A percentile compares a stretch with the other conserved stretches of the same genome.
Conservation (phyloP, 176 grass and related monocot genomes). For the Tuctoria greenei region DNA sequence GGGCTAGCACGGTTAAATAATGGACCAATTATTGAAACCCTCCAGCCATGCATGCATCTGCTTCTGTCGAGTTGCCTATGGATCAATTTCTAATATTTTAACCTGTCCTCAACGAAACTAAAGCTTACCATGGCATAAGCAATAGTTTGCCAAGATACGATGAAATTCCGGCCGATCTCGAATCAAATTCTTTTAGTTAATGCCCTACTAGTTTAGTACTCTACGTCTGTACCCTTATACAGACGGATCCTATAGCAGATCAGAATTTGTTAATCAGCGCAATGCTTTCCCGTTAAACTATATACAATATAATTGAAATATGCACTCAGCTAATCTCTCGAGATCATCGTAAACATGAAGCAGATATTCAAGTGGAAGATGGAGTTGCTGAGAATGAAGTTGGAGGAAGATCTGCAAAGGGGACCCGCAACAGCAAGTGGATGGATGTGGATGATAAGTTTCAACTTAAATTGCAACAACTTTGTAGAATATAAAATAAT, state of each 20-base stretch:
- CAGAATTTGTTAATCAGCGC: neutral
- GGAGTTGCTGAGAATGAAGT: too few species aligned
- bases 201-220: neutral
- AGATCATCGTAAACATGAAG: constrained; percentile 2
- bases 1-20: neutral
- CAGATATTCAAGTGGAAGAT: too few species aligned
- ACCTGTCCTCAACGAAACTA: constrained; percentile 6
- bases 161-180: constrained; percentile 26
- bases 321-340: constrained; percentile 31
- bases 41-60: constrained; percentile 26
- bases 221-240: neutral
- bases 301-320: neutral
- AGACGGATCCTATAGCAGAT: neutral
- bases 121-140: constrained; percentile 21
- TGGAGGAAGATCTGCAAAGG: too few species aligned
- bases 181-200: neutral
- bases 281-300: constrained; percentile 13
- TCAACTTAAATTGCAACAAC: neutral
- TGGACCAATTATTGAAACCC: constrained; percentile 42
- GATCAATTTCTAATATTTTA: neutral
- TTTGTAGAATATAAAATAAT: neutral
- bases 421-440: too few species aligned
- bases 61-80: constrained; percentile 27
- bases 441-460: too few species aligned
- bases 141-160: constrained; percentile 24